Base-by-base conservation (phyloP, 176 grass and related monocot genomes). In the Hsuehochloa calcarea region DNA sequence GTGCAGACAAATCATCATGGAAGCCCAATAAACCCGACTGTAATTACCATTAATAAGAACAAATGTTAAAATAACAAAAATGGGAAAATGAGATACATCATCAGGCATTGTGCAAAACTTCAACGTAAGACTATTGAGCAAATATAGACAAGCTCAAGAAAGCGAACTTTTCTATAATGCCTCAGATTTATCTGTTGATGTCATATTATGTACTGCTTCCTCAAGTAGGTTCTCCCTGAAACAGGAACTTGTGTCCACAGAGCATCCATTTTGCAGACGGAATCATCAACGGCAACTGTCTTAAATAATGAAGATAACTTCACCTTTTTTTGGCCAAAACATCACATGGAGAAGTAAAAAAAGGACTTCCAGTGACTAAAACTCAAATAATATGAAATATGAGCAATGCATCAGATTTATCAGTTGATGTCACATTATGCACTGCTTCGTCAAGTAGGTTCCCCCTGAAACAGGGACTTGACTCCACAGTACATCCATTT, bases 191-290 rank as follows among this genome's bases (percentile, higher is more conserved):
- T 81, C 62, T 15, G 16, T 22, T 86, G 23, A 77, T 90, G 78
- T 82, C 77, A 82, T 70, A 22, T 54, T 82, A 56, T 25, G 31
- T 65, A 20, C 63, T 65, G 65, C 45, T 84, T 84, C 65, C 77
- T 52, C 86, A 91, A 81, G 75, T 78, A 86, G 69, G 79, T 90
- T 90, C 79, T 86, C 82, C 88, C 85, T 84, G 35, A 52, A 85
- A 39, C 85, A 77, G 83, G 58, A 83, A 62, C 83, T 84, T 89
- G 74, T 74, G 52, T 87, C 87, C 75, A 85, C 25, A 84, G 62
- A 67, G 52, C 58, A 91, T 91, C 80, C 80, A 89, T 89, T 87
- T 87, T 89, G 83, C 92, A 89, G 86, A 89, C 84, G 91, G 10
- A 70, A 94, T 87, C 80, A 78, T 89, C 79, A 71, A 2, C 5